Conservation (phyloP, 208 protist species). For the Naegleria gruberi region DNA sequence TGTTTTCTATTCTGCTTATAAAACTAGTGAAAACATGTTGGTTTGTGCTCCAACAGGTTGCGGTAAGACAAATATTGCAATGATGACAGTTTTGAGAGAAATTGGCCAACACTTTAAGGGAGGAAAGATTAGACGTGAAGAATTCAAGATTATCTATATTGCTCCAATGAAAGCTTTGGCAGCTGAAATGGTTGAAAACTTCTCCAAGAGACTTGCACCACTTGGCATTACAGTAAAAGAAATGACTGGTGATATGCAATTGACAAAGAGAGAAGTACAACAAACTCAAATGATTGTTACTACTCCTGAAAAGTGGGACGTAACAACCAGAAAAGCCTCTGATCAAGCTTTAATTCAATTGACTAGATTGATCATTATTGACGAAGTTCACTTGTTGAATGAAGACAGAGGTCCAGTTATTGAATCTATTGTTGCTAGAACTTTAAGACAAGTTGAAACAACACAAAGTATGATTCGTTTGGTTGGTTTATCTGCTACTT, state of each 20-base stretch:
- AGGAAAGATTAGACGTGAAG: constrained; percentile 64
- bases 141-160: constrained; percentile 98
- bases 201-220: constrained; percentile 73
- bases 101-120: constrained; percentile 61
- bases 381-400: constrained; percentile 98
- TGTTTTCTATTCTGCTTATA: constrained; percentile 90
- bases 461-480: constrained; percentile 73
- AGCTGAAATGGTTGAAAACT: constrained; percentile 93
- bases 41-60: constrained; percentile 95
- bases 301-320: constrained; percentile 99
- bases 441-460: constrained; percentile 82
- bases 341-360: constrained; percentile 79
- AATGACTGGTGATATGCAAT: constrained; percentile 98
- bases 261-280: constrained; percentile 89
- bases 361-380: constrained; percentile 93
- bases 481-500: constrained; percentile 96
- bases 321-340: constrained; percentile 94
- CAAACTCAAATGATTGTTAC: constrained; percentile 97
- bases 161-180: constrained; percentile 99
- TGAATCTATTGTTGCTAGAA: constrained; percentile 94
- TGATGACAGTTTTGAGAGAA: constrained; percentile 90
- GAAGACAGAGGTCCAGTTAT: constrained; percentile 95
- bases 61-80: constrained; percentile 96
- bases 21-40: constrained; percentile 95
- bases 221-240: constrained; percentile 83